phyloP scores from a whole-genome alignment of 495 filamentous ascomycete genomes.

The Tuber brumale region DNA sequence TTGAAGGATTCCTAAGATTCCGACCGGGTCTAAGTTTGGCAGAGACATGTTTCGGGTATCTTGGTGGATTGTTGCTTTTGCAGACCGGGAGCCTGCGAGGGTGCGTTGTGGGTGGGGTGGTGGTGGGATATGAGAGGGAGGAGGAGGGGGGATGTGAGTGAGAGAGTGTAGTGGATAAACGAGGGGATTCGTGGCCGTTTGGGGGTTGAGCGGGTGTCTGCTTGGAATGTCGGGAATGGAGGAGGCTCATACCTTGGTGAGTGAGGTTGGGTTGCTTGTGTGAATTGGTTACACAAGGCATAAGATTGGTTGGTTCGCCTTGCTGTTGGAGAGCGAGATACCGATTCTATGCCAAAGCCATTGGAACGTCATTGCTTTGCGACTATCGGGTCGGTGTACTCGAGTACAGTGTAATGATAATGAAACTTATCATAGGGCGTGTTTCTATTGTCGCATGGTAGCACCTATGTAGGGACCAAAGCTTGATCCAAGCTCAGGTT shows the following conservation, averaged over 20 bases:
- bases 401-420: not conserved
- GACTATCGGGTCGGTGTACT: not conserved
- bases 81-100: not conserved
- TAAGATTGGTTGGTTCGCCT: not conserved
- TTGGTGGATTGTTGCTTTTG: not conserved
- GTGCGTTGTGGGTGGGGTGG: not conserved
- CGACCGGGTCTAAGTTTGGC: not conserved
- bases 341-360: not conserved
- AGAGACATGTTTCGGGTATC: not conserved
- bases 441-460: not conserved
- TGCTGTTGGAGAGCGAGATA: not conserved
- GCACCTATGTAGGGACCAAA: not conserved
- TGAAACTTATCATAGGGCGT: not conserved
- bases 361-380: not conserved
- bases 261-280: not conserved
- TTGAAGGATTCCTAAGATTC: slow-evolving; percentile 36
- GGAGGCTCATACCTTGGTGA: not conserved
- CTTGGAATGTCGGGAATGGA: not conserved
- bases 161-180: not conserved
- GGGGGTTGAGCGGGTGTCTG: not conserved
- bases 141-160: not conserved
- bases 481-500: not conserved
- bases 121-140: not conserved
- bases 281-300: not conserved
- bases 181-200: not conserved